These are phyloP conservation scores for Histomonas meleagridis DNA, from an alignment of 208 protist genomes.

Conservation along the genomic window DNA sequence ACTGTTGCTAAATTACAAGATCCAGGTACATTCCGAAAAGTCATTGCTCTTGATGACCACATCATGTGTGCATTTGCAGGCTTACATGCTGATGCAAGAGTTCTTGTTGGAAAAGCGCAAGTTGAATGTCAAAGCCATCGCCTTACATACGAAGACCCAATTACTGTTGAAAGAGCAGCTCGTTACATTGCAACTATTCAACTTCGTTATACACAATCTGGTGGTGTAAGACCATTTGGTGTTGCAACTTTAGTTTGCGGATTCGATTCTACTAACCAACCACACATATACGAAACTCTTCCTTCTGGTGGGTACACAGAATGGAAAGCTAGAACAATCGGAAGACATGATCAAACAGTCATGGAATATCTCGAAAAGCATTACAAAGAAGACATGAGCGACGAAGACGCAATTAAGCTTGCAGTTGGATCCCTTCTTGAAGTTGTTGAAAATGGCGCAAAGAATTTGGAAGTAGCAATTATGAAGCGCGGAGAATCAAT, in stretches of 20 bases:
- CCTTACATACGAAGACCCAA: constrained; percentile 89
- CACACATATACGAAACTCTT: constrained; percentile 77
- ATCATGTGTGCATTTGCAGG: constrained; percentile 50
- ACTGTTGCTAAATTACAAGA: constrained; percentile 93
- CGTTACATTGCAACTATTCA: constrained; percentile 88
- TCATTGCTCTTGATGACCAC: constrained; percentile 79
- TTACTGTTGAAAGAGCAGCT: constrained; percentile 89
- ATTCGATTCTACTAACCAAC: constrained; percentile 78
- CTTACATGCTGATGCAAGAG: constrained; percentile 92
- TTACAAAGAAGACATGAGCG: constrained; percentile 70
- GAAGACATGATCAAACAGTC: constrained; percentile 84
- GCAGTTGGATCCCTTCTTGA: constrained; percentile 91
- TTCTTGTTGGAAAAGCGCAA: constrained; percentile 85
- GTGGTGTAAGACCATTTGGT: constrained; percentile 93
- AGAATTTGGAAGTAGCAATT: constrained; percentile 68
- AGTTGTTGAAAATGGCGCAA: constrained; percentile 67
- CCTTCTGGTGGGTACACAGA: constrained; percentile 69
- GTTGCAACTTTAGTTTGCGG: constrained; percentile 94
- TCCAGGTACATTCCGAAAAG: constrained; percentile 91
- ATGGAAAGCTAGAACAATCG: constrained; percentile 70
- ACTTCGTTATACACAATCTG: constrained; percentile 65
- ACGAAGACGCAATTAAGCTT: constrained; percentile 73
- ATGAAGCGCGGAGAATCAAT: constrained; percentile 42
- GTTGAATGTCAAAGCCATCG: constrained; percentile 93
- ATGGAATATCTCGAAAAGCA: constrained; percentile 96